Evolutionary conservation across 2,329 filamentous ascomycete genomes (phyloP).

Genomic region (Fusarium abutilonis): DNA sequence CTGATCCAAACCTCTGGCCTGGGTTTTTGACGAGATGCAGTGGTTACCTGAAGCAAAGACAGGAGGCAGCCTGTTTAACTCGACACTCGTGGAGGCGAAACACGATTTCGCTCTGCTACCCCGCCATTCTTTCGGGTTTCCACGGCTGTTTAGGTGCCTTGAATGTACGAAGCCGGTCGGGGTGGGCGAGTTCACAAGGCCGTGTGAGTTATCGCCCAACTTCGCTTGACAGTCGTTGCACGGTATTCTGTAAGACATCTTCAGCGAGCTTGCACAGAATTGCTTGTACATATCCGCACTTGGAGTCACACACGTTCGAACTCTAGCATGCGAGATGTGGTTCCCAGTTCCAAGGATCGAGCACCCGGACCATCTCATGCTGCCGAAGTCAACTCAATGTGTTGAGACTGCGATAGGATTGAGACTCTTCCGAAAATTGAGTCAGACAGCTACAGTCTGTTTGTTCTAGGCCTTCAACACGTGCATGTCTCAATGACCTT

Average conservation of each 20-base stretch:
- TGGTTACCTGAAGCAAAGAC: slow-evolving; percentile 31
- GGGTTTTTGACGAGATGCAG: slow-evolving; percentile 26
- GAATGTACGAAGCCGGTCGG: slow-evolving; percentile 6
- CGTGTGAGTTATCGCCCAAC: slow-evolving; percentile 30
- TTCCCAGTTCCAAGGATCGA: slow-evolving; percentile 10
- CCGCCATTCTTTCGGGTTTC: slow-evolving; percentile 23
- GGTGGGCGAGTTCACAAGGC: slow-evolving; percentile 20
- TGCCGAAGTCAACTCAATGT: slow-evolving; percentile 13
- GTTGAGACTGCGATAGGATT: slow-evolving; percentile 16
- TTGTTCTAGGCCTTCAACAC: slow-evolving; percentile 29
- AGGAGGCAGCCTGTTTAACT: slow-evolving; percentile 31
- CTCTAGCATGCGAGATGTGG: slow-evolving; percentile 14
- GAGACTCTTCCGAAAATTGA: slow-evolving; percentile 26
- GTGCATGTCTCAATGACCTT: slow-evolving; percentile 33
- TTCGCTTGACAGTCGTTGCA: slow-evolving; percentile 42
- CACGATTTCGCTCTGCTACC: slow-evolving; percentile 25
- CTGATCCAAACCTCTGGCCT: slow-evolving; percentile 17
- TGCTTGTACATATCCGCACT: slow-evolving; percentile 28
- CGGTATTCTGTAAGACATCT: slow-evolving; percentile 35
- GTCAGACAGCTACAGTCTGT: slow-evolving; percentile 22
- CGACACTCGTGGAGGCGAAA: slow-evolving; percentile 31
- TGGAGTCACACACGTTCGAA: slow-evolving; percentile 17
- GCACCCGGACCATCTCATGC: slow-evolving; percentile 3
- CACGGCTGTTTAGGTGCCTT: slow-evolving; percentile 7
- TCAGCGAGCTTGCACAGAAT: slow-evolving; percentile 32